phyloP scores from a whole-genome alignment of 345 rosid genomes.

The Hypericum perforatum region DNA sequence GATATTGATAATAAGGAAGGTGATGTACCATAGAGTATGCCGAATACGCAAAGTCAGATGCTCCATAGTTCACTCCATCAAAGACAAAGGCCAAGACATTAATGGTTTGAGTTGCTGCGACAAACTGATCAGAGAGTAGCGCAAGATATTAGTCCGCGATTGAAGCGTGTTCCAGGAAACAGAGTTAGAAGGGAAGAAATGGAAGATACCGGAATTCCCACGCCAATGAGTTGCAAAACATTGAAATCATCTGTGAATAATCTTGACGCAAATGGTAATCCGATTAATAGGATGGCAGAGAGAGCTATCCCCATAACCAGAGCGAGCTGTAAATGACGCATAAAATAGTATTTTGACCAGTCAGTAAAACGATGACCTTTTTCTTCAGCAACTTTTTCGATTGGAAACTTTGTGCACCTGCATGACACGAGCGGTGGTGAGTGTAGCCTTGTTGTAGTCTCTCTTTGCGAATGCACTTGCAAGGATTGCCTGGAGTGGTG shows the following conservation, averaged over 20 bases:
- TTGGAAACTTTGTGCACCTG: slow-evolving; percentile 7
- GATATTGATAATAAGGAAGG: no score
- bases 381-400: background rate
- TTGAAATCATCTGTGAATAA: slow-evolving; percentile 12
- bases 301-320: slow-evolving; percentile 16
- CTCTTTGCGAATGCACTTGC: slow-evolving; percentile 20
- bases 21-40: slow-evolving; percentile 21
- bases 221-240: slow-evolving; percentile 12
- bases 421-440: slow-evolving; percentile 12
- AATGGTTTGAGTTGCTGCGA: slow-evolving; percentile 19
- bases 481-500: slow-evolving; percentile 13
- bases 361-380: background rate
- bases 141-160: background rate
- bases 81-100: slow-evolving; percentile 23
- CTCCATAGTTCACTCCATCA: slow-evolving; percentile 24
- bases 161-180: background rate
- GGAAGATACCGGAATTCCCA: slow-evolving; percentile 15
- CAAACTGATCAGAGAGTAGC: slow-evolving; percentile 12
- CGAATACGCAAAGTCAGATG: slow-evolving; percentile 23
- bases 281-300: slow-evolving; percentile 7
- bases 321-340: slow-evolving; percentile 11
- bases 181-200: background rate
- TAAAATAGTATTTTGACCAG: background rate
- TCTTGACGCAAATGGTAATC: slow-evolving; percentile 13
- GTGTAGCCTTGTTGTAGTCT: slow-evolving; percentile 11